Percentiles rank a stretch among this genome's conserved stretches.
phyloP scores from a whole-genome alignment of 164 flowering plant species.

The Dillenia suffruticosa region DNA sequence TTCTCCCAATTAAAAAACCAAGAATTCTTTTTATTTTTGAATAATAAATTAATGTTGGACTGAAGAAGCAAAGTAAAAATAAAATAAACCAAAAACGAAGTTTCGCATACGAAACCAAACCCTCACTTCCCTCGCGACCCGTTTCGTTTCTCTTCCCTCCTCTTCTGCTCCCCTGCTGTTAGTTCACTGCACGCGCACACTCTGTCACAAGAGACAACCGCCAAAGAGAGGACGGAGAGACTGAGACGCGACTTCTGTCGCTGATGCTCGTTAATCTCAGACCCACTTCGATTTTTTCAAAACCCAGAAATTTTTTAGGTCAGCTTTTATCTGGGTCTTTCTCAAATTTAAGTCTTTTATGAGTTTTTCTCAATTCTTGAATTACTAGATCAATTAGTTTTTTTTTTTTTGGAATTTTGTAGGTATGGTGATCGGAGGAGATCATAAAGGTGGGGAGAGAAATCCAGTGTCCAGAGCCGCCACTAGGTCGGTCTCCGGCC shows the following conservation, averaged over 20 bases:
- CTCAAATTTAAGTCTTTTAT: neutral
- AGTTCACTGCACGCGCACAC: too few relatives aligned
- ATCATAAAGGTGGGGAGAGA: conserved; percentile 39
- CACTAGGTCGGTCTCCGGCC: conserved; percentile 59
- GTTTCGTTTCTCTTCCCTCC: too few relatives aligned
- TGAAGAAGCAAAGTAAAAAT: too few relatives aligned
- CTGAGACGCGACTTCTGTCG: neutral
- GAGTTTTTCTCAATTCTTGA: neutral
- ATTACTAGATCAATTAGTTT: neutral
- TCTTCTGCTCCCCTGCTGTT: too few relatives aligned
- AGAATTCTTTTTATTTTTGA: too few relatives aligned
- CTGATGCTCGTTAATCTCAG: conserved; percentile 3
- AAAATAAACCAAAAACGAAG: too few relatives aligned
- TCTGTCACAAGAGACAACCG: too few relatives aligned
- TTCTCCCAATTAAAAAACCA: too few relatives aligned
- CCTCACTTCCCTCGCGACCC: too few relatives aligned
- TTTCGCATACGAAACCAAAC: too few relatives aligned
- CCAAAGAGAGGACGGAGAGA: too few relatives aligned
- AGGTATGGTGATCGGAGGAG: conserved; percentile 29
- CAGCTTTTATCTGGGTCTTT: conserved; percentile 7
- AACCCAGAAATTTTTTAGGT: neutral
- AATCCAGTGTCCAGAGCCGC: conserved; percentile 35
- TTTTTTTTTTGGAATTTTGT: neutral
- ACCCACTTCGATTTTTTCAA: conserved; percentile 4
- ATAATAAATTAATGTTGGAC: too few relatives aligned